Conservation (phyloP, 2,329 filamentous ascomycete genomes). For the Botrytis galanthina region DNA sequence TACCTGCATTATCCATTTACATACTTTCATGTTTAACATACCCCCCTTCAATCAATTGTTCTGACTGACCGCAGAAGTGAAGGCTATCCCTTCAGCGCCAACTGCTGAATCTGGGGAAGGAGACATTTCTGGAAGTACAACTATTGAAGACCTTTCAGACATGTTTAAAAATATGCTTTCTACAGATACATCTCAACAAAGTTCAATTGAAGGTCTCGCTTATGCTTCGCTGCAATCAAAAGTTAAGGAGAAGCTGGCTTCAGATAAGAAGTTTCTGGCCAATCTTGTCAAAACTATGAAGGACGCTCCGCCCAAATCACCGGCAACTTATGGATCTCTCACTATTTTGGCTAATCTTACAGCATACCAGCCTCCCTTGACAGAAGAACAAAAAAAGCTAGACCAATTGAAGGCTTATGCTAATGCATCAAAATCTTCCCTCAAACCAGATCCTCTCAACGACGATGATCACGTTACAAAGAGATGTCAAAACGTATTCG, state of each 20-base stretch:
- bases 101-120: conserved; percentile 40
- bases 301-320: conserved; percentile 60
- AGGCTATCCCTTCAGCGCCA: conserved; percentile 37
- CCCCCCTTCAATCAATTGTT: conserved; percentile 28
- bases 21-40: conserved; percentile 27
- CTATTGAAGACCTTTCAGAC: conserved; percentile 62
- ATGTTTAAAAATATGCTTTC: conserved; percentile 67
- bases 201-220: conserved; percentile 85
- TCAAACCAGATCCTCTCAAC: conserved; percentile 64
- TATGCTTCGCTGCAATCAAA: conserved; percentile 84
- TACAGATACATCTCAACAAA: conserved; percentile 58
- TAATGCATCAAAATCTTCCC: conserved; percentile 70
- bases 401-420: conserved; percentile 91
- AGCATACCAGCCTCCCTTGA: conserved; percentile 70
- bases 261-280: conserved; percentile 66
- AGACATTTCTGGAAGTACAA: conserved; percentile 53
- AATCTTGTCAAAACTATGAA: conserved; percentile 64
- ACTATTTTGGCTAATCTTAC: conserved; percentile 86
- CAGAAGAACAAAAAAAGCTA: conserved; percentile 91
- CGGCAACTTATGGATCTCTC: conserved; percentile 78
- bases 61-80: conserved; percentile 40
- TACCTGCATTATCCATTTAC: no score
- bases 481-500: conserved; percentile 75
- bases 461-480: conserved; percentile 71
- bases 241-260: conserved; percentile 77